Conservation (phyloP, 192 early-diverging fungal genomes). For the Coemansia nantahalensis region DNA sequence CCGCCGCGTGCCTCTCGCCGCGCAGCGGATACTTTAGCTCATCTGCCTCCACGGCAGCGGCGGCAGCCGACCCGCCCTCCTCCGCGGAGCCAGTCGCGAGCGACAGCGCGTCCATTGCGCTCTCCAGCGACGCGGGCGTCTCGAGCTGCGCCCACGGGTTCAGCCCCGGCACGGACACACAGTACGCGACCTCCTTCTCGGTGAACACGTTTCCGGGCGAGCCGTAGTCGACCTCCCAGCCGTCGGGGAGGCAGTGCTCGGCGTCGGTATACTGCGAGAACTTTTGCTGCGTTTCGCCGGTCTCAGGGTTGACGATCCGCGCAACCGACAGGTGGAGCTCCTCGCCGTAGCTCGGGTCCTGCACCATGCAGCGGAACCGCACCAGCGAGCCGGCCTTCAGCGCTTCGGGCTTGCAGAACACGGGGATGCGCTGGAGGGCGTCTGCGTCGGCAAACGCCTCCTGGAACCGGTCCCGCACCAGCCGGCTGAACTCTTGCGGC, state of each 20-base stretch:
- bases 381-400: constrained; percentile 52
- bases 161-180: constrained; percentile 70
- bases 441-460: constrained; percentile 13
- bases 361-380: constrained; percentile 78
- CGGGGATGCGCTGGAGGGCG: constrained; percentile 22
- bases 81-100: constrained; percentile 3
- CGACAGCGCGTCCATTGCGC: constrained; percentile 34
- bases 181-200: constrained; percentile 66
- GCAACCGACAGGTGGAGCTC: constrained; percentile 55
- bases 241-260: constrained; percentile 29
- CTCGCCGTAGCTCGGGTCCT: constrained; percentile 73
- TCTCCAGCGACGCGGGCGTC: constrained; percentile 8
- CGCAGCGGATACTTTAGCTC: constrained; percentile 60
- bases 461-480: constrained; percentile 28
- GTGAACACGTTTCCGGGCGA: constrained; percentile 50
- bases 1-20: no score
- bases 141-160: constrained; percentile 53
- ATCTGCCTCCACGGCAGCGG: constrained; percentile 6
- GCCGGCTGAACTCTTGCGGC: constrained; percentile 17
- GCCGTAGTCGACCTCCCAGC: constrained; percentile 45
- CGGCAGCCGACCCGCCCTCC: not conserved
- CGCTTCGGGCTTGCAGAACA: constrained; percentile 4
- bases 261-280: constrained; percentile 52
- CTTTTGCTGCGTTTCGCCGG: constrained; percentile 35
- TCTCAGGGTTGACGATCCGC: constrained; percentile 23